phyloP scores from a whole-genome alignment of 1,139 yeast species.

The Yamadazyma dushanensis region DNA sequence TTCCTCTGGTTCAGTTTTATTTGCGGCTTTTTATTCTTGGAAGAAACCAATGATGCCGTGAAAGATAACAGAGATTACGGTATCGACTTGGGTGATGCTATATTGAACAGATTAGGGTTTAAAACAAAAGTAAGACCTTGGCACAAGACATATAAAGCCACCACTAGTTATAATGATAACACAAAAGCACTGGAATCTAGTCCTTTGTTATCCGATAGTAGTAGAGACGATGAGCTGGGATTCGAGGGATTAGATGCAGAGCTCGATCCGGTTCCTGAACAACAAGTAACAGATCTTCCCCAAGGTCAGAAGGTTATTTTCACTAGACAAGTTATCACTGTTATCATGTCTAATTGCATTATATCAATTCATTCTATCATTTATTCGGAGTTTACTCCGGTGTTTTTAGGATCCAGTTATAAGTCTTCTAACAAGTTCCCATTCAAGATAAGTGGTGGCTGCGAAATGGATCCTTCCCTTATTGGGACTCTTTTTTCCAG shows the following conservation, averaged over 20 bases:
- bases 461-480: constrained; percentile 34
- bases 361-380: constrained; percentile 44
- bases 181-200: constrained; percentile 6
- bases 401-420: constrained; percentile 51
- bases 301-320: constrained; percentile 5
- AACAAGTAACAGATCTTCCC: background rate
- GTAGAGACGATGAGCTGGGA: background rate
- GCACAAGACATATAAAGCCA: too few species aligned
- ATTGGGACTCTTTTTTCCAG: constrained; percentile 56
- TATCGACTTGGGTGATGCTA: constrained; percentile 49
- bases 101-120: constrained; percentile 35
- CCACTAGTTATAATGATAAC: too few species aligned
- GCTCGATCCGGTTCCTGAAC: constrained; percentile 3
- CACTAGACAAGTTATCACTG: constrained; percentile 13
- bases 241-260: constrained; percentile 4
- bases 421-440: constrained; percentile 30
- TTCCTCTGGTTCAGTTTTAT: constrained; percentile 40
- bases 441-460: constrained; percentile 26
- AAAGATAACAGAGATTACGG: constrained; percentile 49
- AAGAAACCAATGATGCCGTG: constrained; percentile 54
- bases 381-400: constrained; percentile 58
- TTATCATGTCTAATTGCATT: constrained; percentile 14
- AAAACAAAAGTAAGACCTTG: constrained; percentile 12
- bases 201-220: constrained; percentile 5
- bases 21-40: constrained; percentile 51